Conservation (phyloP, 1,284 basidiomycete genomes). For the Lignosus rhinocerotis region DNA sequence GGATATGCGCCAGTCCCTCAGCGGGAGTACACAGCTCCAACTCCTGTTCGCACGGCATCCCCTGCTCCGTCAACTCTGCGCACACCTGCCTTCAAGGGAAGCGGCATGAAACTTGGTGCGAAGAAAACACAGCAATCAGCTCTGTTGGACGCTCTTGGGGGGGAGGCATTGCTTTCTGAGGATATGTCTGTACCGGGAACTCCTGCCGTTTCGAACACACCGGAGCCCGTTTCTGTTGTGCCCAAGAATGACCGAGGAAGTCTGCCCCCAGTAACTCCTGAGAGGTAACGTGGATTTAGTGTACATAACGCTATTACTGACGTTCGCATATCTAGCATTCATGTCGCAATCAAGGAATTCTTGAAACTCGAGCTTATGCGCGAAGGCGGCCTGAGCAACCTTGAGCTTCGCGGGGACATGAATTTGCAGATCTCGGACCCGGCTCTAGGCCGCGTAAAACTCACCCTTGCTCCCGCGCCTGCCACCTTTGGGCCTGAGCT, state of each 20-base stretch:
- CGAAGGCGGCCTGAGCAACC: constrained; percentile 87
- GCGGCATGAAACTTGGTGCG: constrained; percentile 96
- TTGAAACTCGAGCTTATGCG: constrained; percentile 81
- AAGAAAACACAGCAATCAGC: constrained; percentile 91
- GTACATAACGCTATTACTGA: background rate
- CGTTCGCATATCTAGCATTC: constrained; percentile 58
- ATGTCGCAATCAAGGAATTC: constrained; percentile 84
- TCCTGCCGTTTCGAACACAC: constrained; percentile 48
- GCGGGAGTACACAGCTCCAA: constrained; percentile 63
- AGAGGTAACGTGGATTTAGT: constrained; percentile 55
- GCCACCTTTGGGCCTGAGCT: constrained; percentile 70
- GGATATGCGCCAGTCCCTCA: constrained; percentile 70
- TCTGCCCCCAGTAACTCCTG: constrained; percentile 75
- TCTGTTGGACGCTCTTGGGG: constrained; percentile 85
- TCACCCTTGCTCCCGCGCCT: constrained; percentile 66
- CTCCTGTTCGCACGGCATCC: constrained; percentile 48
- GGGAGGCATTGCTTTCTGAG: constrained; percentile 65
- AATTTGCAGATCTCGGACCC: constrained; percentile 88
- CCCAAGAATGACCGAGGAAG: constrained; percentile 52
- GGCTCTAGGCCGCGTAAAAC: constrained; percentile 72
- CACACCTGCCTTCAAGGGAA: constrained; percentile 86
- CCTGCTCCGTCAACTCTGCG: constrained; percentile 55
- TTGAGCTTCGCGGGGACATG: constrained; percentile 94
- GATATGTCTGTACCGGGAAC: constrained; percentile 61
- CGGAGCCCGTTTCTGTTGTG: constrained; percentile 40